These are phyloP conservation scores for Mycena chlorophos DNA, from an alignment of 768 basidiomycete genomes.

Conservation along the genomic window DNA sequence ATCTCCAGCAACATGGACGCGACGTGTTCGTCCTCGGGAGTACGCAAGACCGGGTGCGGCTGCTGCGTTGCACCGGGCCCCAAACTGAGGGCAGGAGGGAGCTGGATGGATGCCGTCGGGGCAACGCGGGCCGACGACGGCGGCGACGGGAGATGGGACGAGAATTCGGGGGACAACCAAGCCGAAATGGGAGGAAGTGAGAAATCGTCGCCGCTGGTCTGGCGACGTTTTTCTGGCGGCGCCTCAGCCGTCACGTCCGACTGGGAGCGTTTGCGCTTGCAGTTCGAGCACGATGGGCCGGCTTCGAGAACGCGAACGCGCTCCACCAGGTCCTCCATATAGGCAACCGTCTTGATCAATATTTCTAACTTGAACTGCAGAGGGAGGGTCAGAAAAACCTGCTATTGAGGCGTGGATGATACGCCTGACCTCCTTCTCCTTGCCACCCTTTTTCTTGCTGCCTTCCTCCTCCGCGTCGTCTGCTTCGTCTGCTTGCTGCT, in stretches of 20 bases:
- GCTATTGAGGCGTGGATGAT: too few species aligned
- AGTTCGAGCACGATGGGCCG: constrained; percentile 9
- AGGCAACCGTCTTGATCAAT: constrained; percentile 77
- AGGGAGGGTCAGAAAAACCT: too few species aligned
- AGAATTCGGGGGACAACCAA: constrained; percentile 45
- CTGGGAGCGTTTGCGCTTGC: constrained; percentile 20
- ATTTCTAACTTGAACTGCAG: constrained; percentile 65
- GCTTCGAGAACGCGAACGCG: constrained; percentile 47
- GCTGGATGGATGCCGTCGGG: constrained; percentile 33
- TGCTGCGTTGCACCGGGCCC: constrained; percentile 26
- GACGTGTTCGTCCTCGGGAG: constrained; percentile 70
- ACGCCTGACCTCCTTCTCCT: constrained; percentile 89
- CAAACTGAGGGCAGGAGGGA: constrained; percentile 45
- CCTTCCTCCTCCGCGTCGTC: constrained; percentile 37
- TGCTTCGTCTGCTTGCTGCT: constrained; percentile 28
- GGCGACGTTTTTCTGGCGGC: neutral
- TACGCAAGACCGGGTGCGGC: constrained; percentile 29
- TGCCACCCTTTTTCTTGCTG: constrained; percentile 37
- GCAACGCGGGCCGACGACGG: constrained; percentile 56
- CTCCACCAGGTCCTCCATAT: constrained; percentile 68
- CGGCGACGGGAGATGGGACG: constrained; percentile 51
- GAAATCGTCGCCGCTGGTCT: neutral
- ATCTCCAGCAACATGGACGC: constrained; percentile 70
- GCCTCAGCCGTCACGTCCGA: constrained; percentile 2
- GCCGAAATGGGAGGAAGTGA: constrained; percentile 65